Percentiles rank a stretch among this genome's conserved stretches.
Evolutionary conservation across 2,329 filamentous ascomycete species (phyloP).

Genomic region (Cordyceps javanica): DNA sequence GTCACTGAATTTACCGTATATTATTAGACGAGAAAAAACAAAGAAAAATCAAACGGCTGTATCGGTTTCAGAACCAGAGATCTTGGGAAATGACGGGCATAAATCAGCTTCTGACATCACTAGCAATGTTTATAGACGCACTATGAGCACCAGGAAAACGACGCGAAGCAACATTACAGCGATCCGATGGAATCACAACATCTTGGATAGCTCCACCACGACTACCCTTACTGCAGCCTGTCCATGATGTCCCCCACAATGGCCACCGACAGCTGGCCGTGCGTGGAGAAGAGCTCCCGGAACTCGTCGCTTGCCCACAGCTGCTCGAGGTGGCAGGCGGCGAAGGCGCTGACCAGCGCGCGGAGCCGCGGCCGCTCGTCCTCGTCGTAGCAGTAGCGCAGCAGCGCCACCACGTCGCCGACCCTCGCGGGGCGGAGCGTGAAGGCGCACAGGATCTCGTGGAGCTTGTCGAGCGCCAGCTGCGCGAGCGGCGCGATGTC

Average conservation of each 20-base stretch:
- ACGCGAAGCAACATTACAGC: too few relatives aligned
- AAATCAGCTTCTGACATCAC: too few relatives aligned
- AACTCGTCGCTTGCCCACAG: not conserved
- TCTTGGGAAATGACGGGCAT: too few relatives aligned
- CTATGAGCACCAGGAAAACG: too few relatives aligned
- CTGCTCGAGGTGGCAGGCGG: not conserved
- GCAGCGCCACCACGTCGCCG: not conserved
- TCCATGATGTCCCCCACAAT: not conserved
- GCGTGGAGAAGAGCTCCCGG: not conserved
- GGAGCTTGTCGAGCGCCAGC: not conserved
- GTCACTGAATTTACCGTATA: too few relatives aligned
- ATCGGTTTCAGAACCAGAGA: too few relatives aligned
- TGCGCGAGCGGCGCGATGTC: not conserved
- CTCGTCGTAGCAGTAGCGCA: not conserved
- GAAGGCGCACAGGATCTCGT: not conserved
- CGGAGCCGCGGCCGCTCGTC: not conserved
- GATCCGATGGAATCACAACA: too few relatives aligned
- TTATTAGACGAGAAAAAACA: too few relatives aligned
- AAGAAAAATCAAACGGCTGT: too few relatives aligned
- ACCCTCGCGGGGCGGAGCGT: not conserved
- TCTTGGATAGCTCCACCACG: not conserved
- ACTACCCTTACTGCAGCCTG: not conserved
- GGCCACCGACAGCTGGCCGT: not conserved
- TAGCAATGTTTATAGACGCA: too few relatives aligned
- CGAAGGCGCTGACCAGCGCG: not conserved